Evolutionary conservation across 1,139 yeast species (phyloP), one percentile per base, ranked within the genome.

Genomic region (Pichia sp.): DNA sequence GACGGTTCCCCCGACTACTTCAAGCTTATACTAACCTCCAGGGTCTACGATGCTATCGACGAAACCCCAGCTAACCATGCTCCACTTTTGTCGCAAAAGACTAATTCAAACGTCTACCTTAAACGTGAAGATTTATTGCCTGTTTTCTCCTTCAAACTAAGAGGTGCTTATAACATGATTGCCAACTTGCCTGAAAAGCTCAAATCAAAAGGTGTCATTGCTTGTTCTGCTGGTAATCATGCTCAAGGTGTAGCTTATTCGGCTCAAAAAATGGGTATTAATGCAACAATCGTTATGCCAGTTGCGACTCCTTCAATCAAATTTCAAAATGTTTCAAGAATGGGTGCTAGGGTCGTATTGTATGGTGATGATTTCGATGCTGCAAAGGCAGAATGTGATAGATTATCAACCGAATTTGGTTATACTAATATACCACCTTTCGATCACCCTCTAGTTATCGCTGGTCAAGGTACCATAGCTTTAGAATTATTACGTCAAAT

Each of bases 381-480:
- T 15, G 96, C 98, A 17, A 91, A 91, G 61, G 75, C 70, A 19
- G 97, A 91, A 61, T 91, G 98, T 63, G 72, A 73, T 2, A 68
- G 95, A 44, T 65, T 91, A 44, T 67, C 83, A 28, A 64, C 67
- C 22, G 75, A 79, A 53, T 74, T 86, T 47, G 89, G 86, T 20
- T 69, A 85, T 53, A 81, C 93, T 10, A 83, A 88, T 54, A 84
- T 91, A 35, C 98, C 98, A 11, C 99, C 99, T 1, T 91, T 91
- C 59, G 94, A 91, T 59, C 96, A 91, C 59, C 99, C 99, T 2
- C 86, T 82, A 54, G 96, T 93, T 50, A 86, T 91, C 63, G 98
- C 99, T n/a, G 99, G 99, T 25, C 99, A 91, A 64, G 99, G 97
- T 45, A 91, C 99, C 28, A 79, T 89, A 48, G 98, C 96, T 2